Evolutionary conservation across 1,284 basidiomycete genomes (phyloP), one percentile per base, ranked within the genome.

Genomic region (Pholiota adiposa): DNA sequence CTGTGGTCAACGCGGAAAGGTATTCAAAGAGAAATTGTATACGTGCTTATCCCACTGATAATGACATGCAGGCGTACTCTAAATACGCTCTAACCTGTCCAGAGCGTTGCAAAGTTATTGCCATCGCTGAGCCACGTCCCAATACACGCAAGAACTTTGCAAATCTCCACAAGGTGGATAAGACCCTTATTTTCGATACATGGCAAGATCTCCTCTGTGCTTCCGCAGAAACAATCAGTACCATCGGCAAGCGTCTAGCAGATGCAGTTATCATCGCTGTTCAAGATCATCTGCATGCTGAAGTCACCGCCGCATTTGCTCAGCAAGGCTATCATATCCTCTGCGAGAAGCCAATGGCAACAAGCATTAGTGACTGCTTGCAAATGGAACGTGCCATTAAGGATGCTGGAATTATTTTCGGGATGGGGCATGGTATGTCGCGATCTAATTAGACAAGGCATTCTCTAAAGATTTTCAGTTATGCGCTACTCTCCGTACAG

Each of bases 321-420:
- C 81, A 79, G 56, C 90, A 92, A 68, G 92, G 92, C 1, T 95
- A 94, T 70, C 86, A 94, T 69, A 91, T 96, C 58, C 79, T 96
- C 27, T 94, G 93, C 71, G 93, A 96, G 80, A 96, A 95, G 72
- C 93, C 93, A 0, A 93, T 96, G 90, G 91, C 92, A 1, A 94
- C 91, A 1, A 83, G 72, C 55, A 69, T 91, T 38, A 77, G 81
- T 52, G 91, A 93, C 63, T 92, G 93, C 63, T 73, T 94, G 53
- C 79, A 77, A 69, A 94, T 95, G 79, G 87, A 92, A 61, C 78
- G 79, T 46, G 89, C 86, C 0, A 81, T 94, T 23, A 84, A 84
- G 70, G 80, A 86, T 33, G 82, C 86, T 2, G 83, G 83, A 0
- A 79, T 86, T 51, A 88, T 95, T 62, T 95, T 94, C 76, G 93